Evolutionary conservation across 176 grass and related monocot genomes (phyloP).

Genomic region (Zoysia pacifica): DNA sequence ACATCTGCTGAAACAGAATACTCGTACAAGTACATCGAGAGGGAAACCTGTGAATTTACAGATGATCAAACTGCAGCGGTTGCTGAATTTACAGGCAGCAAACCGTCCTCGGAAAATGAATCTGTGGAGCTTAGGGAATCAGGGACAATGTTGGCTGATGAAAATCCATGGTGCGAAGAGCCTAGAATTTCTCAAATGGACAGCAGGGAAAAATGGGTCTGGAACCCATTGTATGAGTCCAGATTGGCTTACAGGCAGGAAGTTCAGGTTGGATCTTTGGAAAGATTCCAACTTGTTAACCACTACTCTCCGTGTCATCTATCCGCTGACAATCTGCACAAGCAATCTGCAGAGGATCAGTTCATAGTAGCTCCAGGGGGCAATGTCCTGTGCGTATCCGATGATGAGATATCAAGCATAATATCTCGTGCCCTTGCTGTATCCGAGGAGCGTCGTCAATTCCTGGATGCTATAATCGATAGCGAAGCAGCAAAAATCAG

Average conservation of each 20-base stretch:
- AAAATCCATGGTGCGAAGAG: conserved; percentile 13
- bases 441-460: conserved; percentile 52
- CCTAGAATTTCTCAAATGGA: conserved; percentile 1
- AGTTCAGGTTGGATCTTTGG: conserved; percentile 40
- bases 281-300: conserved; percentile 69
- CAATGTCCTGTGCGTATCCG: conserved; percentile 49
- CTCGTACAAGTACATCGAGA: conserved; percentile 13
- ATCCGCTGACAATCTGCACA: conserved; percentile 29
- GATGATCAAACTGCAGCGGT: conserved; percentile 22
- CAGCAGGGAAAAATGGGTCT: conserved; percentile 49
- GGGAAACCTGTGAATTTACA: conserved; percentile 34
- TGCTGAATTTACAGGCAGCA: background rate
- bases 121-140: conserved; percentile 21
- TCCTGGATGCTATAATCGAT: conserved; percentile 39
- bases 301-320: conserved; percentile 50
- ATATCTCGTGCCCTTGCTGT: conserved; percentile 58
- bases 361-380: conserved; percentile 61
- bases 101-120: conserved; percentile 20
- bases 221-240: conserved; percentile 47
- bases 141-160: conserved; percentile 25
- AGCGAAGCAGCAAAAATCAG: conserved; percentile 33
- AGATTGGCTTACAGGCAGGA: conserved; percentile 55
- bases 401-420: conserved; percentile 80
- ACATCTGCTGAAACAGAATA: conserved; percentile 30
- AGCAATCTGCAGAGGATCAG: conserved; percentile 44